These are phyloP conservation scores for Auricularia sp. DNA, from an alignment of 768 basidiomycete species.

Conservation along the genomic window DNA sequence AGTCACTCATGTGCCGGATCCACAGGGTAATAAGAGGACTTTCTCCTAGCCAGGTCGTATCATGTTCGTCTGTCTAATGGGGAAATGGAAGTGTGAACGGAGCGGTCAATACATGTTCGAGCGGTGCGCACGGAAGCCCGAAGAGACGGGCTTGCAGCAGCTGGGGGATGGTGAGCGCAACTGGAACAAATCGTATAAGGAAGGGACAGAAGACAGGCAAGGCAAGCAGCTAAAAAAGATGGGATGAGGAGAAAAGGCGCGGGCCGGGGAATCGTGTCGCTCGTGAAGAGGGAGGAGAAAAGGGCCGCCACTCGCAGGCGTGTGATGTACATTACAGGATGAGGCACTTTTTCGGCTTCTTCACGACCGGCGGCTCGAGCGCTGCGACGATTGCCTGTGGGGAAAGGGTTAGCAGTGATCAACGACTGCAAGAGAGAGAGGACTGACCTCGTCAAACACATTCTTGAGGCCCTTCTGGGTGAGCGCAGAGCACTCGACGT, in stretches of 20 bases:
- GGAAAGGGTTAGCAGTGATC: not conserved
- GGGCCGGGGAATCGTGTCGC: not conserved
- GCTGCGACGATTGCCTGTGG: conserved; percentile 93
- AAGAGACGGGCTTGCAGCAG: not conserved
- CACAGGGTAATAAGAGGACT: too few species aligned
- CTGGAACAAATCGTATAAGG: not conserved
- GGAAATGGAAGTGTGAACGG: not conserved
- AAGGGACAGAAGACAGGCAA: not conserved
- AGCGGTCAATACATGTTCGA: not conserved
- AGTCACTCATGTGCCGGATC: too few species aligned
- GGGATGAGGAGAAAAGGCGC: not conserved
- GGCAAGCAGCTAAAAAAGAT: not conserved
- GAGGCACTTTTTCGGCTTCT: conserved; percentile 74
- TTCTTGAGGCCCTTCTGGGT: conserved; percentile 99
- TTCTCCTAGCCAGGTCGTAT: not conserved
- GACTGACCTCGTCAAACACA: conserved; percentile 94
- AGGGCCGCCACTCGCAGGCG: not conserved
- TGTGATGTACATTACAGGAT: conserved; percentile 51
- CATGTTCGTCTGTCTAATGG: not conserved
- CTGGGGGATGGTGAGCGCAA: not conserved
- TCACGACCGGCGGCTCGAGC: conserved; percentile 91
- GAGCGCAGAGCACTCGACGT: conserved; percentile 97
- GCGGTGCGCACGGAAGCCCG: not conserved
- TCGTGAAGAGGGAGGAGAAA: not conserved
- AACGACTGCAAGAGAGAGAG: not conserved